Conservation (phyloP, 1,284 basidiomycete species). For the Porodaedalea pini region DNA sequence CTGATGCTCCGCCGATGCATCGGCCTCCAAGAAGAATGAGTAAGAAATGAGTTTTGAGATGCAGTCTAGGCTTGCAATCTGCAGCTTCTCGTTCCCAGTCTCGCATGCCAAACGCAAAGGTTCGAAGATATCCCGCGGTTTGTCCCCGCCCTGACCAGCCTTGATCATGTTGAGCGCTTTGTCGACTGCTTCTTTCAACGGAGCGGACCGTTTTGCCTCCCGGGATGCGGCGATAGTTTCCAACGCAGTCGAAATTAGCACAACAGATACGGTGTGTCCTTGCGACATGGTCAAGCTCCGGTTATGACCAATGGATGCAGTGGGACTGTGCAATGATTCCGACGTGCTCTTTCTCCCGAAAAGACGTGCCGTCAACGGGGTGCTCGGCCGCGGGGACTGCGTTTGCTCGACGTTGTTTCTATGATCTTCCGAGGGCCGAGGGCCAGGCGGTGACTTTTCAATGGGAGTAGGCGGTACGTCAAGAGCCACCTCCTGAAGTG, state of each 20-base stretch:
- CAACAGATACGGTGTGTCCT: conserved; percentile 70
- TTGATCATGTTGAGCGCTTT: conserved; percentile 82
- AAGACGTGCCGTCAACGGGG: conserved; percentile 11
- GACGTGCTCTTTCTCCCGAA: conserved; percentile 22
- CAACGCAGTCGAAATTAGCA: conserved; percentile 82
- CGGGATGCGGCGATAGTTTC: conserved; percentile 85
- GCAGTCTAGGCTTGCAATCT: conserved; percentile 93
- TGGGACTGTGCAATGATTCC: conserved; percentile 19
- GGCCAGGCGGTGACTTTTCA: conserved; percentile 14
- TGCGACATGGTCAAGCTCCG: conserved; percentile 70
- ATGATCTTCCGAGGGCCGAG: not conserved
- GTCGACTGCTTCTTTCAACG: conserved; percentile 80
- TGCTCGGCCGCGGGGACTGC: conserved; percentile 10
- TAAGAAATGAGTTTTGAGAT: conserved; percentile 95
- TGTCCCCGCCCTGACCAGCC: conserved; percentile 63
- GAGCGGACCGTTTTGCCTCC: conserved; percentile 81
- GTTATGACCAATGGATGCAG: conserved; percentile 32
- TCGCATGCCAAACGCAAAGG: conserved; percentile 92
- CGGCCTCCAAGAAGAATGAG: conserved; percentile 83
- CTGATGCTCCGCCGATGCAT: conserved; percentile 36
- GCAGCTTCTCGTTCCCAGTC: conserved; percentile 85
- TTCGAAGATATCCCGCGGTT: conserved; percentile 85
- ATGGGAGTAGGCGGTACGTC: conserved; percentile 18
- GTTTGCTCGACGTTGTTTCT: conserved; percentile 1
- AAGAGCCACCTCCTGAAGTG: conserved; percentile 17